Conservation (phyloP, 2,329 filamentous ascomycete genomes). For the Neofusicoccum cordaticola region DNA sequence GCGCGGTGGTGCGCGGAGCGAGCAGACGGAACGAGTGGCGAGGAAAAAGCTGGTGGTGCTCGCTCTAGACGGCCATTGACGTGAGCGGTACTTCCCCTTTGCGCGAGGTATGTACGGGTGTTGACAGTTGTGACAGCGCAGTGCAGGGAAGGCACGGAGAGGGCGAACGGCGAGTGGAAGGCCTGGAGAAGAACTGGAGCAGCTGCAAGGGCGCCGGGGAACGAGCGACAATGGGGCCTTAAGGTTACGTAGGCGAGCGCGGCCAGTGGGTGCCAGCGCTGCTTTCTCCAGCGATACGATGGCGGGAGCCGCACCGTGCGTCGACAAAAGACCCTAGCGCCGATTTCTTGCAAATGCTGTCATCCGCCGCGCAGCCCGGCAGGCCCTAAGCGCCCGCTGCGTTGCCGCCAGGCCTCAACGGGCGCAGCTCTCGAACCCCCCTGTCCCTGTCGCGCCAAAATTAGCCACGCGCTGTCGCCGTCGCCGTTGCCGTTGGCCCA, state of each 20-base stretch:
- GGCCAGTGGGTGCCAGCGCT: background rate
- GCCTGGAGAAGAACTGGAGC: conserved; percentile 9
- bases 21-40: conserved; percentile 11
- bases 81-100: background rate
- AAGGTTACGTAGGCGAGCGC: conserved; percentile 14
- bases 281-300: conserved; percentile 6
- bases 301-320: conserved; percentile 8
- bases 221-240: conserved; percentile 7
- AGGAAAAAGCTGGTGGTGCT: background rate
- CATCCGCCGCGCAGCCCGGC: background rate
- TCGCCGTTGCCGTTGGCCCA: background rate
- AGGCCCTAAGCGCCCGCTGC: background rate
- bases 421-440: no score
- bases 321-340: conserved; percentile 7
- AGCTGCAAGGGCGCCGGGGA: conserved; percentile 13
- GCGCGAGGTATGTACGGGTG: background rate
- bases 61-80: conserved; percentile 6
- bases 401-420: no score
- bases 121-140: background rate
- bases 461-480: background rate
- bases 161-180: background rate
- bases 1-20: background rate
- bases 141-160: background rate
- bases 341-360: conserved; percentile 1
- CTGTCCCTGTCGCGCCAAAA: background rate